Evolutionary conservation across 2,329 filamentous ascomycete species (phyloP), one percentile per base, ranked within the genome.

Genomic region (Thielaviopsis populi): DNA sequence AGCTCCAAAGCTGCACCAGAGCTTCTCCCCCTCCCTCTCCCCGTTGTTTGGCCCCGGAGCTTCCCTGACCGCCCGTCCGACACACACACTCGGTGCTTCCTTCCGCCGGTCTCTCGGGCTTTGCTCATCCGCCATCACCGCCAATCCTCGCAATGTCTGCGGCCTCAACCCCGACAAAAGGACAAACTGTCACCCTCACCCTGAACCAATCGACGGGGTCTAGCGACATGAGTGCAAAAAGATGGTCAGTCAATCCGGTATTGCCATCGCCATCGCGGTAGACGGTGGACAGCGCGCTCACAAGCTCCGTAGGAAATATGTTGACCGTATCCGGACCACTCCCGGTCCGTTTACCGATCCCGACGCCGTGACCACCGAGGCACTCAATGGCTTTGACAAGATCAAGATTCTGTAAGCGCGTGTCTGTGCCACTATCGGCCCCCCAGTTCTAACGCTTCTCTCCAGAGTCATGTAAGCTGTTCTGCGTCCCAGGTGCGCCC

Each of bases 291-390:
- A 50, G 24, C 13, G n/a, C n/a, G 41, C 50, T 63, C 60, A 53
- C 43, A 65, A 63, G 62, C 19, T 13, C 11, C n/a, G 10, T 68
- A 95, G 91, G 91, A 85, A 83, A 73, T 86, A 95, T 73, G 81
- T 97, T 65, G 85, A 97, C 75, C 86, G 82, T 67, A 85, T 96
- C 68, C 81, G 95, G 64, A 85, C 80, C 65, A 86, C 85, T 40
- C 77, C 81, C 2, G 92, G 94, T 1, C 90, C 94, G 1, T 96
- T 89, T 73, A 91, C 88, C 41, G 87, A 91, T 68, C 80, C 83
- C 33, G 82, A 76, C 7, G 76, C 77, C 17, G 76, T 77, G 30
- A 77, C 77, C 59, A 78, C 80, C 61, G 79, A 82, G 67, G 77
- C 77, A 27, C 74, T 82, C 6, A 75, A 77, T 7, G 77, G 78